Evolutionary conservation across 495 filamentous ascomycete genomes (phyloP).

Genomic region (Apodospora peruviana): DNA sequence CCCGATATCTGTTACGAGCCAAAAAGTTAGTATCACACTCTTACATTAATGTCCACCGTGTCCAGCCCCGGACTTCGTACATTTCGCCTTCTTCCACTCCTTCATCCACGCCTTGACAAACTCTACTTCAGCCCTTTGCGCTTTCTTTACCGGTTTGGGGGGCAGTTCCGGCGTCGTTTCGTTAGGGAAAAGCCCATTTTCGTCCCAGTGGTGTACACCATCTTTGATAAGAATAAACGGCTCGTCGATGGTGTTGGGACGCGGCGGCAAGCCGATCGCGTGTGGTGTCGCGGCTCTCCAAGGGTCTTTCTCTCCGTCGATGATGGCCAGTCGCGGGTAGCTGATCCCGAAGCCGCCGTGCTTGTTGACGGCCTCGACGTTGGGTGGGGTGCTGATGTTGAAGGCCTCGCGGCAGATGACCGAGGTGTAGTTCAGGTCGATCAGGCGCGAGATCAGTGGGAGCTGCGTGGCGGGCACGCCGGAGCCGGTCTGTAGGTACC

Average conservation of each 20-base stretch:
- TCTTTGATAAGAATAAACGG: constrained; percentile 60
- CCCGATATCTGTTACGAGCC: neutral
- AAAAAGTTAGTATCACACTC: neutral
- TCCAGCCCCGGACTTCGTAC: constrained; percentile 2
- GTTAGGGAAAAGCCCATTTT: constrained; percentile 61
- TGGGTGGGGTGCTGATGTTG: constrained; percentile 53
- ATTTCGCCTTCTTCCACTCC: constrained; percentile 38
- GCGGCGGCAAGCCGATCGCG: constrained; percentile 37
- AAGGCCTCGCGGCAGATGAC: constrained; percentile 54
- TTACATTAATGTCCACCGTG: constrained; percentile 5
- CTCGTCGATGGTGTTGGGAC: constrained; percentile 50
- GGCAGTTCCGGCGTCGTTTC: constrained; percentile 49
- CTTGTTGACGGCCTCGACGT: constrained; percentile 57
- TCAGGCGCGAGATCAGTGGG: constrained; percentile 59
- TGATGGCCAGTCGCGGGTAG: constrained; percentile 58
- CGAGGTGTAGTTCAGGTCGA: constrained; percentile 49
- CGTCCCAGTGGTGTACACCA: constrained; percentile 67
- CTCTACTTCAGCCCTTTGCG: constrained; percentile 47
- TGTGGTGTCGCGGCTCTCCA: constrained; percentile 65
- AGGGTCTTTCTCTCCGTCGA: constrained; percentile 65
- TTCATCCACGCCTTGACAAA: constrained; percentile 65
- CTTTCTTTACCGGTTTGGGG: constrained; percentile 46
- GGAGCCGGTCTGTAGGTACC: constrained; percentile 62
- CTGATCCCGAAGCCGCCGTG: constrained; percentile 62
- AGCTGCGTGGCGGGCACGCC: constrained; percentile 51